Evolutionary conservation across 768 basidiomycete genomes (phyloP).

Genomic region (Pulveroboletus sp.): DNA sequence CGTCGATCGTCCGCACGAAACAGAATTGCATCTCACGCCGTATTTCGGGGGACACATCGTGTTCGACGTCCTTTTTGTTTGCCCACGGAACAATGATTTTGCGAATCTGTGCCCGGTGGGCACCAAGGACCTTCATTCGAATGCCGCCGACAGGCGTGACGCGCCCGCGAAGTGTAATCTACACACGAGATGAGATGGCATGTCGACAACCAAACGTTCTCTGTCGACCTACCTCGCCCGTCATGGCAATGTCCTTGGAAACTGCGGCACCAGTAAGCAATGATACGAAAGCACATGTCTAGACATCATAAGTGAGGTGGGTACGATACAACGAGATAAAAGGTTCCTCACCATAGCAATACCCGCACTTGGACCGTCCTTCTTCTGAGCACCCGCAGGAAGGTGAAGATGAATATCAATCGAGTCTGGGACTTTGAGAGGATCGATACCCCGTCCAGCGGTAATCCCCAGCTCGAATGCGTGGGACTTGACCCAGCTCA

Average conservation of each 20-base stretch:
- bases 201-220: background rate
- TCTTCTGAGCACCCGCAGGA: conserved; percentile 88
- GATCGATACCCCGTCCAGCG: conserved; percentile 63
- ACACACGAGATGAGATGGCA: background rate
- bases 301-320: conserved; percentile 4
- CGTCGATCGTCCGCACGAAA: conserved; percentile 75
- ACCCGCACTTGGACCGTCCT: conserved; percentile 91
- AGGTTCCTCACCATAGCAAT: conserved; percentile 68
- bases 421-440: conserved; percentile 65
- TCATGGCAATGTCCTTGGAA: conserved; percentile 78
- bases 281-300: conserved; percentile 86
- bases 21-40: conserved; percentile 75
- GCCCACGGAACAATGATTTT: conserved; percentile 83
- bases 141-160: conserved; percentile 88
- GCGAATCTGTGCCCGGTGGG: conserved; percentile 80
- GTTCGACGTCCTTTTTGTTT: conserved; percentile 85
- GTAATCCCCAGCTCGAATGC: conserved; percentile 81
- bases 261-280: conserved; percentile 75
- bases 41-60: conserved; percentile 76
- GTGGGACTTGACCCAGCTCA: conserved; percentile 91
- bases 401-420: conserved; percentile 89
- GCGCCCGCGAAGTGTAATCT: conserved; percentile 81
- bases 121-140: conserved; percentile 89
- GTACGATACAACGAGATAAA: background rate
- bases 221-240: conserved; percentile 65